phyloP scores from a whole-genome alignment of 75 land plant genomes.

The Cryptomeria japonica region DNA sequence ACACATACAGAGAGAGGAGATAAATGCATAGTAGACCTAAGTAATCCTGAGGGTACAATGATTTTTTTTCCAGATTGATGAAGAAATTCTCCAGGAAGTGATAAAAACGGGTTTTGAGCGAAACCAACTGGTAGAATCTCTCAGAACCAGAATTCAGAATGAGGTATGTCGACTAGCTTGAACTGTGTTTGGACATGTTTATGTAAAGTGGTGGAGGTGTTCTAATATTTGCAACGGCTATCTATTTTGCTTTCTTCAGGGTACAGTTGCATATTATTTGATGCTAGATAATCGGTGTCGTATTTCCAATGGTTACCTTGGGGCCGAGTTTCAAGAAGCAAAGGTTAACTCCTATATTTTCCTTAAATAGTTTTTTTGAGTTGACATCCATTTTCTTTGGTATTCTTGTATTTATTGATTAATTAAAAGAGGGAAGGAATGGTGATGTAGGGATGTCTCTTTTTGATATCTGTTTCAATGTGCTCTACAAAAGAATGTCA shows the following conservation, averaged over 20 bases:
- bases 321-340: constrained; percentile 62
- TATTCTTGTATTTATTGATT: background rate
- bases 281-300: constrained; percentile 62
- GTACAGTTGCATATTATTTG: constrained; percentile 72
- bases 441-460: background rate
- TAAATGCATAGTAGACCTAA: background rate
- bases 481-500: background rate
- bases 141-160: constrained; percentile 76
- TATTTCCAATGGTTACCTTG: constrained; percentile 59
- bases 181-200: background rate
- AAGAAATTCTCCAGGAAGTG: constrained; percentile 83
- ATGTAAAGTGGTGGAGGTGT: background rate
- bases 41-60: background rate
- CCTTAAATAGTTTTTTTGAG: background rate
- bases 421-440: background rate
- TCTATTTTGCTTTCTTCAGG: constrained; percentile 36
- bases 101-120: constrained; percentile 78
- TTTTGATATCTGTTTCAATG: background rate
- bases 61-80: constrained; percentile 72
- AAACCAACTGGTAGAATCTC: constrained; percentile 65
- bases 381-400: background rate
- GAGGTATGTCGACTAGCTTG: constrained; percentile 37
- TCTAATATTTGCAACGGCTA: background rate
- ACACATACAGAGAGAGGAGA: too few species aligned
- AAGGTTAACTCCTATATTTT: constrained; percentile 29